These are phyloP conservation scores for Chloranthus sessilifolius DNA, from an alignment of 164 flowering plant genomes.

Conservation along the genomic window DNA sequence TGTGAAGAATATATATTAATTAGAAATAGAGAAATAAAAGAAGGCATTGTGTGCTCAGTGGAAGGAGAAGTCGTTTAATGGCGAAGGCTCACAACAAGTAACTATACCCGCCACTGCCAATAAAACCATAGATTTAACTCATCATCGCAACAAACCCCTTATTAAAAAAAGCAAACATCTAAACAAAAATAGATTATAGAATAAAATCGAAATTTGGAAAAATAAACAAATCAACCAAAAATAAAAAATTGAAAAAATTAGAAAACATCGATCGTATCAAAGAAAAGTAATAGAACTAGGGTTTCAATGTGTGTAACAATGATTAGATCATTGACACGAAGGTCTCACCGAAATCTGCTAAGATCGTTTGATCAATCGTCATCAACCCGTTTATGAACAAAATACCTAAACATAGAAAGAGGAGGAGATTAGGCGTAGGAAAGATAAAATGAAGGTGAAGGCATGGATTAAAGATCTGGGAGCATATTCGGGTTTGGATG, in stretches of 20 bases:
- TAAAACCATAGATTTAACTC: slow-evolving; percentile 1
- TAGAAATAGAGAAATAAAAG: too few species aligned
- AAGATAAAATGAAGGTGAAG: neutral
- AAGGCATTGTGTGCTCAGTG: slow-evolving; percentile 20
- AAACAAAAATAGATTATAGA: neutral
- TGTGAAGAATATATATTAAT: too few species aligned
- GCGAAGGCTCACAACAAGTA: slow-evolving; percentile 15
- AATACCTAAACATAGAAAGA: neutral
- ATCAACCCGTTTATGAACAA: slow-evolving; percentile 4
- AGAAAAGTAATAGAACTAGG: neutral
- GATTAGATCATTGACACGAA: slow-evolving; percentile 13
- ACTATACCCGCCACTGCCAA: slow-evolving; percentile 11
- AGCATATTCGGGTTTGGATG: too few species aligned
- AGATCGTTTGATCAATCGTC: slow-evolving; percentile 13
- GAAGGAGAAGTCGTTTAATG: slow-evolving; percentile 19
- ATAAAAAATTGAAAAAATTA: neutral
- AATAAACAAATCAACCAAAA: neutral
- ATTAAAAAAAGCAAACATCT: neutral
- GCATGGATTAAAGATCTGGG: too few species aligned
- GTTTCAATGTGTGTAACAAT: slow-evolving; percentile 21
- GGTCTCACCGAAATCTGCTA: slow-evolving; percentile 22
- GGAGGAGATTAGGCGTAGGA: neutral
- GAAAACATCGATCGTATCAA: too few species aligned
- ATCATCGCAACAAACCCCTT: slow-evolving; percentile 11
- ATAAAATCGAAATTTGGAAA: neutral